Percentiles rank a stretch among this genome's conserved stretches.
Evolutionary conservation across 371 early-diverging fungal species (phyloP).

Genomic region (Mortierella sp.): DNA sequence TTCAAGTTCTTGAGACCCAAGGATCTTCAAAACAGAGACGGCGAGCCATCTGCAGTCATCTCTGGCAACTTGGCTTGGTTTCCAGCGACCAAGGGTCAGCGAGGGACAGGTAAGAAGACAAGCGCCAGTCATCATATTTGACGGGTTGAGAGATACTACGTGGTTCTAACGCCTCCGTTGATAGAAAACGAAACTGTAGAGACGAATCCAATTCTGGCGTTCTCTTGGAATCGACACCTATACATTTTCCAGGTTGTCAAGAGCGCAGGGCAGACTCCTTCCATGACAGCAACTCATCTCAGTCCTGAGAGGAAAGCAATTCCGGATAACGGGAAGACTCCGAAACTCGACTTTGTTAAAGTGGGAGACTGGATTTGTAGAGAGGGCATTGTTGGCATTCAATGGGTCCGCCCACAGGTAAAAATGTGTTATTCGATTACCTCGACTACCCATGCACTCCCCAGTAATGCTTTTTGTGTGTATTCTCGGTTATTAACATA

Average conservation of each 20-base stretch:
- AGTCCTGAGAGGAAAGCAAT: conserved; percentile 30
- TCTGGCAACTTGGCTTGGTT: conserved; percentile 74
- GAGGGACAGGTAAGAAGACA: conserved; percentile 24
- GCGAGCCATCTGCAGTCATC: conserved; percentile 53
- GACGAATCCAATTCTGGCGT: conserved; percentile 72
- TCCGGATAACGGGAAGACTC: conserved; percentile 29
- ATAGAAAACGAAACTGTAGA: conserved; percentile 29
- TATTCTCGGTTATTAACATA: no score
- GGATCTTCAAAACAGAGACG: conserved; percentile 36
- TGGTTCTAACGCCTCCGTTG: neutral
- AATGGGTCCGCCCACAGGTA: conserved; percentile 83
- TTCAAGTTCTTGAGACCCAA: conserved; percentile 73
- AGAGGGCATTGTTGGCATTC: conserved; percentile 76
- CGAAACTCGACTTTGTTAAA: conserved; percentile 62
- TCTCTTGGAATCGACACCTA: conserved; percentile 72
- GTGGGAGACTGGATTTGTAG: conserved; percentile 70
- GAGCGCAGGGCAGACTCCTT: conserved; percentile 16
- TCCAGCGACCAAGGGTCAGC: conserved; percentile 61
- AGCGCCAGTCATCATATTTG: no score
- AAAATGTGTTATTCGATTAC: neutral
- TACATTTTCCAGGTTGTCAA: conserved; percentile 63
- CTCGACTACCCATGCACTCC: no score
- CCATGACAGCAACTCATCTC: conserved; percentile 27
- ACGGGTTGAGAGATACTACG: no score
- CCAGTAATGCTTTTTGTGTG: no score